Evolutionary conservation across 2,329 filamentous ascomycete species (phyloP).

Genomic region (Calonectria leucothoes): DNA sequence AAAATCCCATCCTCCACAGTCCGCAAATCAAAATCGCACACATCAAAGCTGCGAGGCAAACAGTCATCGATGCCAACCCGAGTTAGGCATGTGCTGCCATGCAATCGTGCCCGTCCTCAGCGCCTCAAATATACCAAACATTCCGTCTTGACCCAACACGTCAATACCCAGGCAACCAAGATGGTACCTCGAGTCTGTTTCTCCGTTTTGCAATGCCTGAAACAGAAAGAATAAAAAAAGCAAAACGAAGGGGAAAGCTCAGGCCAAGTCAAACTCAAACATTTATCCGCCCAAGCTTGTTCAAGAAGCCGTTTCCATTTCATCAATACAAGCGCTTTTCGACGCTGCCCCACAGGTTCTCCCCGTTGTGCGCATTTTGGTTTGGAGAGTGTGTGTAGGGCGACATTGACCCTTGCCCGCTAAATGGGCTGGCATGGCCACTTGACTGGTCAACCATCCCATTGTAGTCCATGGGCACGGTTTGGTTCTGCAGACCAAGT

Average conservation of each 20-base stretch:
- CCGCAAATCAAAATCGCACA: background rate
- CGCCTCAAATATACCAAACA: background rate
- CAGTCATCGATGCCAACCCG: background rate
- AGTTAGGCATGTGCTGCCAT: background rate
- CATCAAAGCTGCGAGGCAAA: background rate
- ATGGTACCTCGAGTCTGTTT: background rate
- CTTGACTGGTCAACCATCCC: constrained; percentile 47
- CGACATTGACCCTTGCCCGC: constrained; percentile 50
- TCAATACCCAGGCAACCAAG: background rate
- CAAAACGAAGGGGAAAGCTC: background rate
- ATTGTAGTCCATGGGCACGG: constrained; percentile 47
- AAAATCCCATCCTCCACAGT: constrained; percentile 7
- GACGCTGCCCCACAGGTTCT: constrained; percentile 35
- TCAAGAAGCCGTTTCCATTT: background rate
- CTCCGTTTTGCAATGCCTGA: background rate
- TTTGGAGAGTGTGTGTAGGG: constrained; percentile 51
- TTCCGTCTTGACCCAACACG: background rate
- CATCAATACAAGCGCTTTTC: constrained; percentile 35
- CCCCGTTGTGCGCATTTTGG: constrained; percentile 37
- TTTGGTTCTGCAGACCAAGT: constrained; percentile 46
- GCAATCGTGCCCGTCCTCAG: background rate
- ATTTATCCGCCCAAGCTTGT: background rate
- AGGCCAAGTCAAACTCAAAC: background rate
- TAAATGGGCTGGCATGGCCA: constrained; percentile 50
- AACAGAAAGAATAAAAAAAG: background rate